These are phyloP conservation scores for Pseudogymnoascus sp. DNA, from an alignment of 2,329 filamentous ascomycete genomes.

Conservation along the genomic window DNA sequence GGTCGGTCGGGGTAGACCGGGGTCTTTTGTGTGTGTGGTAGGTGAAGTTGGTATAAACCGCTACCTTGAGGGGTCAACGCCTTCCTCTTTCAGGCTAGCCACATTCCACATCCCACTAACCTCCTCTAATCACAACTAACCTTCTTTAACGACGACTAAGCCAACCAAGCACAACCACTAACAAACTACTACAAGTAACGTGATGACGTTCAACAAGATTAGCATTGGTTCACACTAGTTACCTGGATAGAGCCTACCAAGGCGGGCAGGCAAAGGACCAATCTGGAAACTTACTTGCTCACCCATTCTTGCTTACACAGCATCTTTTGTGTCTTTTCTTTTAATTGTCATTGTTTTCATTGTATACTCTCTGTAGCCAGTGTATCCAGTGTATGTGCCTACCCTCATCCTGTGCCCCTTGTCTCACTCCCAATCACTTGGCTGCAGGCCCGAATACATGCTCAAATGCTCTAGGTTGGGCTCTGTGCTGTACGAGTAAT, in stretches of 20 bases:
- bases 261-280: neutral
- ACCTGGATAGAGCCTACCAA: neutral
- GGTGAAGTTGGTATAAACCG: too few species aligned
- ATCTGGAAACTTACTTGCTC: neutral
- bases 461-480: neutral
- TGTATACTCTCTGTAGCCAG: neutral
- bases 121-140: too few species aligned
- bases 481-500: neutral
- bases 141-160: too few species aligned
- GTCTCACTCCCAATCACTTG: neutral
- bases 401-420: neutral
- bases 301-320: neutral
- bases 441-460: neutral
- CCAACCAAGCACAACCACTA: neutral
- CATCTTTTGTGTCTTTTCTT: neutral
- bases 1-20: too few species aligned
- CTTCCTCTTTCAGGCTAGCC: too few species aligned
- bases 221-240: neutral
- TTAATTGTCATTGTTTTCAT: neutral
- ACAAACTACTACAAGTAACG: neutral
- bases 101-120: too few species aligned
- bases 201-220: neutral
- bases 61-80: too few species aligned
- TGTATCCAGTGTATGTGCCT: neutral
- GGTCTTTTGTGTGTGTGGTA: too few species aligned